phyloP scores from a whole-genome alignment of 148 eudicot species.

The Rhododendron vialii region DNA sequence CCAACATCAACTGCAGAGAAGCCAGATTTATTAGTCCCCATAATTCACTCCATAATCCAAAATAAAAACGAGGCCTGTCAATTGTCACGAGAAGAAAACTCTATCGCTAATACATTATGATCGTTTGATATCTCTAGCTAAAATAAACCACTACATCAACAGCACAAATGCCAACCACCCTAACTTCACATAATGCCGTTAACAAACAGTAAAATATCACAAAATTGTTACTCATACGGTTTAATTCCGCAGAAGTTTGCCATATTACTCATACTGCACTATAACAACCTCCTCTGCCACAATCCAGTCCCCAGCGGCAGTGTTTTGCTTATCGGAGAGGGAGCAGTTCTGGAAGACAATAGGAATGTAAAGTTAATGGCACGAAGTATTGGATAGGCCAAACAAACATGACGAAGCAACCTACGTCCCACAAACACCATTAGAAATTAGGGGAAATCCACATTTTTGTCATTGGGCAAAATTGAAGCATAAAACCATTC shows the following conservation, averaged over 20 bases:
- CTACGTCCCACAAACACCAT: background rate
- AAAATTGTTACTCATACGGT: background rate
- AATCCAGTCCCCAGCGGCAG: slow-evolving; percentile 45
- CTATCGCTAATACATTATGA: background rate
- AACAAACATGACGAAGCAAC: background rate
- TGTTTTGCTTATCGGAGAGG: slow-evolving; percentile 13
- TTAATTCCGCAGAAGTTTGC: background rate
- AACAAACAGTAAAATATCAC: background rate
- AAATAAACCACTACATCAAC: background rate
- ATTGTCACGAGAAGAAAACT: background rate
- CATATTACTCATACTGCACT: slow-evolving; percentile 43
- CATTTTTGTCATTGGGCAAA: background rate
- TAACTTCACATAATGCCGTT: background rate
- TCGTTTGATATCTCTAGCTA: background rate
- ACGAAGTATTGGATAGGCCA: background rate
- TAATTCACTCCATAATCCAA: background rate
- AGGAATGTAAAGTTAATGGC: background rate
- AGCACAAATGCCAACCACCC: background rate
- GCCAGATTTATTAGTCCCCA: background rate
- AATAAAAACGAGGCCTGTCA: background rate
- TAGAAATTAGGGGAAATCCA: background rate
- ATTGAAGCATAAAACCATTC: background rate
- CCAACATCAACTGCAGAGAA: no score
- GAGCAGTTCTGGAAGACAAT: slow-evolving; percentile 48
- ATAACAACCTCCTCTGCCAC: slow-evolving; percentile 59